Evolutionary conservation across 495 filamentous ascomycete genomes (phyloP).

Genomic region (Clohesyomyces aquaticus): DNA sequence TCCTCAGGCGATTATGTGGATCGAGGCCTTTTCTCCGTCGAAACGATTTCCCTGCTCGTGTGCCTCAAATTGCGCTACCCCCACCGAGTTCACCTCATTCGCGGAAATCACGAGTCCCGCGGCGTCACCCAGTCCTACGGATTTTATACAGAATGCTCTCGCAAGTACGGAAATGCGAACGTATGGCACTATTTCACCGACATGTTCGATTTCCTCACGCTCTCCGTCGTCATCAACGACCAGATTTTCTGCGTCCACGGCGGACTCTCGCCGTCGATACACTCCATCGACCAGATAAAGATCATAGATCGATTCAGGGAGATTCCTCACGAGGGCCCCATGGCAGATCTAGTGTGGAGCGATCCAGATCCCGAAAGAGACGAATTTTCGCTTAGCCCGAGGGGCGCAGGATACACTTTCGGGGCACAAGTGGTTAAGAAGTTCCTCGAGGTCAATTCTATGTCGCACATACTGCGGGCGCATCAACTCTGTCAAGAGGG

Average conservation of each 20-base stretch:
- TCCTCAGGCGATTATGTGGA: constrained; percentile 90
- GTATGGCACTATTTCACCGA: constrained; percentile 99
- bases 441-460: constrained; percentile 93
- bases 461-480: constrained; percentile 94
- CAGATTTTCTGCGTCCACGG: constrained; percentile 99
- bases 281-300: constrained; percentile 99
- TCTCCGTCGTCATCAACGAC: constrained; percentile 97
- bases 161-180: constrained; percentile 97
- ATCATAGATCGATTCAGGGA: constrained; percentile 98
- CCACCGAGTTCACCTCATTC: constrained; percentile 86
- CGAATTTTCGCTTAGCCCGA: constrained; percentile 91
- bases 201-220: constrained; percentile 98
- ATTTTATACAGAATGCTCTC: constrained; percentile 96
- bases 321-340: constrained; percentile 96
- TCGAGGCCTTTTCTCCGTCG: constrained; percentile 93
- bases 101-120: constrained; percentile 95
- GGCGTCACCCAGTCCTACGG: constrained; percentile 98
- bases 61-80: constrained; percentile 95
- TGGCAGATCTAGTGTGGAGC: constrained; percentile 99
- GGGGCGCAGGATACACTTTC: constrained; percentile 95
- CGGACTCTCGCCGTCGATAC: constrained; percentile 91
- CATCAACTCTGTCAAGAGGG: constrained; percentile 98
- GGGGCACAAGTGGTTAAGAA: constrained; percentile 97
- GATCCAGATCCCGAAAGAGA: constrained; percentile 95
- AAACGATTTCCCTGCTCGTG: constrained; percentile 93